Conservation (phyloP, 176 grass and related monocot species). For the Themeda triandra region DNA sequence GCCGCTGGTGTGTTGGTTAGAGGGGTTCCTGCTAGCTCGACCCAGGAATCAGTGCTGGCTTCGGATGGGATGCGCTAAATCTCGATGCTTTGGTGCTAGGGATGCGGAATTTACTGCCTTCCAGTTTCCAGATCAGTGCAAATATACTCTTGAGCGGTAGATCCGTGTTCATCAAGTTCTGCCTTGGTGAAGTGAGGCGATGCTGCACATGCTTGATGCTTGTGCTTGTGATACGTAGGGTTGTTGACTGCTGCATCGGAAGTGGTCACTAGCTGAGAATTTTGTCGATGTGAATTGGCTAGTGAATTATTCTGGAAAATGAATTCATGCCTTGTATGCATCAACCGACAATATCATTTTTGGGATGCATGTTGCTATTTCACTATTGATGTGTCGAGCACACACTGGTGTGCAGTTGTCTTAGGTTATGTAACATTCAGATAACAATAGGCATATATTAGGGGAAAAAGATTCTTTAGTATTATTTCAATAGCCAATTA, state of each 20-base stretch:
- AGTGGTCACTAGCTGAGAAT: background rate
- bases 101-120: conserved; percentile 4
- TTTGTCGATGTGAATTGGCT: background rate
- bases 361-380: background rate
- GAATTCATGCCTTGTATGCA: background rate
- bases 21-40: conserved; percentile 29
- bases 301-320: background rate
- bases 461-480: background rate
- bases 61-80: conserved; percentile 22
- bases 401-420: background rate
- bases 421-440: background rate
- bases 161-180: background rate
- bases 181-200: background rate
- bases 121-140: conserved; percentile 30
- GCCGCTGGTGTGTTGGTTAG: background rate
- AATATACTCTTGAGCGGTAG: conserved; percentile 10
- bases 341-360: background rate
- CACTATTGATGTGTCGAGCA: background rate
- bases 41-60: background rate
- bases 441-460: background rate
- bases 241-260: conserved; percentile 4
- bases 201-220: background rate
- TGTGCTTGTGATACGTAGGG: background rate
- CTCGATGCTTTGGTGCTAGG: conserved; percentile 1
- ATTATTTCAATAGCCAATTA: background rate